A percentile compares a stretch with the other conserved stretches of the same genome.
Conservation (phyloP, 2,329 filamentous ascomycete genomes). For the Meredithiella fracta region DNA sequence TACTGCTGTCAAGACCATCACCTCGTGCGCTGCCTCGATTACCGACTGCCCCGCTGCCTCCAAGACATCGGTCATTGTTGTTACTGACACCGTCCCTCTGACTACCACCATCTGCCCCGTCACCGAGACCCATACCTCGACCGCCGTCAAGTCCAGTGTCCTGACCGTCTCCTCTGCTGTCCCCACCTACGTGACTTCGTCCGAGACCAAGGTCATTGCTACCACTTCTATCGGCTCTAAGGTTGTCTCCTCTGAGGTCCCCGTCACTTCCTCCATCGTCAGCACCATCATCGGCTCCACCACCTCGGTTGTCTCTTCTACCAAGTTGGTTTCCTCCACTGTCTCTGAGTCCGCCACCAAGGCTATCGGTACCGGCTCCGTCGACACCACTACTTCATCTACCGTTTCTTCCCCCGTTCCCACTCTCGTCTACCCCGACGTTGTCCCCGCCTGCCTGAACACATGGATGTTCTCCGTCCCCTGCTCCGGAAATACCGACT, state of each 20-base stretch:
- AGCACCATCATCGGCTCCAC: slow-evolving; percentile 34
- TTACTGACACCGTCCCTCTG: slow-evolving; percentile 38
- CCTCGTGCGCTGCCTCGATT: slow-evolving; percentile 29
- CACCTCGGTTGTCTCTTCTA: slow-evolving; percentile 31
- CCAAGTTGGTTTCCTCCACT: slow-evolving; percentile 29
- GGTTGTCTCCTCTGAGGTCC: slow-evolving; percentile 30
- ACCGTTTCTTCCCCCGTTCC: slow-evolving; percentile 16
- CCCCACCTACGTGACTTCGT: slow-evolving; percentile 14
- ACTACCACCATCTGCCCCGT: slow-evolving; percentile 47
- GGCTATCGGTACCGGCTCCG: slow-evolving; percentile 28
- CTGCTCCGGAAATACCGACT: slow-evolving; percentile 74
- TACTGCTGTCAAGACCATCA: slow-evolving; percentile 33
- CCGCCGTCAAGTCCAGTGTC: slow-evolving; percentile 20
- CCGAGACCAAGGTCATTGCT: slow-evolving; percentile 13
- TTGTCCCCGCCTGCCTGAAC: slow-evolving; percentile 80
- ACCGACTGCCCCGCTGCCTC: slow-evolving; percentile 34
- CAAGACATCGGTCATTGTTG: slow-evolving; percentile 27
- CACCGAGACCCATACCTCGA: slow-evolving; percentile 33
- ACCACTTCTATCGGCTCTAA: slow-evolving; percentile 19
- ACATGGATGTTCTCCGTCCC: slow-evolving; percentile 62
- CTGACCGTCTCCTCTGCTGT: slow-evolving; percentile 9
- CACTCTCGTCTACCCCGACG: slow-evolving; percentile 43
- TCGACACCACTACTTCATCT: too few relatives aligned
- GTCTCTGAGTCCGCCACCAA: slow-evolving; percentile 40
- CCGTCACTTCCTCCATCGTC: slow-evolving; percentile 32